Percentiles rank a stretch among this genome's conserved stretches.
Evolutionary conservation across 2,329 filamentous ascomycete genomes (phyloP).

Genomic region (Penicillium rolfsii): DNA sequence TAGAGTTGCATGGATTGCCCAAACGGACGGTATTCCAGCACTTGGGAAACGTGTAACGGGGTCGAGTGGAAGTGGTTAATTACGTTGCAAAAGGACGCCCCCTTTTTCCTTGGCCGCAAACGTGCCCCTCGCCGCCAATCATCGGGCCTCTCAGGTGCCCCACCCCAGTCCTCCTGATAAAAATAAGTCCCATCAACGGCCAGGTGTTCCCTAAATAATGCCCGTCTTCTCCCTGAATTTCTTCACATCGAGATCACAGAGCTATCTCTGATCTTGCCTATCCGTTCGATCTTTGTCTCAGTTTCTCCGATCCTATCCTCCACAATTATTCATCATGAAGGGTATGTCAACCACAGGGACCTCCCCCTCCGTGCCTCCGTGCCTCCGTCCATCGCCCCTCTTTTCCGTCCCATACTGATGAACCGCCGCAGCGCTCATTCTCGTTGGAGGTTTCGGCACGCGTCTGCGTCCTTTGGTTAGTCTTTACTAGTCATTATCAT

Average conservation of each 20-base stretch:
- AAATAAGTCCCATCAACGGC: slow-evolving; percentile 35
- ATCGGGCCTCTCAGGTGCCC: slow-evolving; percentile 31
- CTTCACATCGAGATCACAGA: not conserved
- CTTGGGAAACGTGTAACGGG: not conserved
- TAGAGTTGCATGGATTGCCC: not conserved
- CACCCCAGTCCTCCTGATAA: slow-evolving; percentile 26
- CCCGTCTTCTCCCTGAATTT: slow-evolving; percentile 14
- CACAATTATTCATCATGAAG: slow-evolving; percentile 46
- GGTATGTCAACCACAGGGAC: slow-evolving; percentile 38
- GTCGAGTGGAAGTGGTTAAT: not conserved
- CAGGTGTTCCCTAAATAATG: slow-evolving; percentile 36
- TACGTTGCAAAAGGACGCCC: slow-evolving; percentile 4
- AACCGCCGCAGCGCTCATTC: slow-evolving; percentile 77
- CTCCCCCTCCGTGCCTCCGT: slow-evolving; percentile 9
- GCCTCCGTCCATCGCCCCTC: slow-evolving; percentile 6
- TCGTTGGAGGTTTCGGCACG: slow-evolving; percentile 98
- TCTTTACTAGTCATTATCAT: slow-evolving; percentile 29
- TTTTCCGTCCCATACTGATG: slow-evolving; percentile 23
- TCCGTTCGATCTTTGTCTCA: slow-evolving; percentile 1
- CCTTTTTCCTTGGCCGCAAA: slow-evolving; percentile 33
- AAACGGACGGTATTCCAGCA: not conserved
- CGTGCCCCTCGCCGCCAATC: slow-evolving; percentile 28
- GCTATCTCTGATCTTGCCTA: slow-evolving; percentile 7
- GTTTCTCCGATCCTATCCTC: slow-evolving; percentile 14
- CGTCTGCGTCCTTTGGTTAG: slow-evolving; percentile 92